phyloP scores from a whole-genome alignment of 257 asterid genomes.

The Ehretia macrophylla region DNA sequence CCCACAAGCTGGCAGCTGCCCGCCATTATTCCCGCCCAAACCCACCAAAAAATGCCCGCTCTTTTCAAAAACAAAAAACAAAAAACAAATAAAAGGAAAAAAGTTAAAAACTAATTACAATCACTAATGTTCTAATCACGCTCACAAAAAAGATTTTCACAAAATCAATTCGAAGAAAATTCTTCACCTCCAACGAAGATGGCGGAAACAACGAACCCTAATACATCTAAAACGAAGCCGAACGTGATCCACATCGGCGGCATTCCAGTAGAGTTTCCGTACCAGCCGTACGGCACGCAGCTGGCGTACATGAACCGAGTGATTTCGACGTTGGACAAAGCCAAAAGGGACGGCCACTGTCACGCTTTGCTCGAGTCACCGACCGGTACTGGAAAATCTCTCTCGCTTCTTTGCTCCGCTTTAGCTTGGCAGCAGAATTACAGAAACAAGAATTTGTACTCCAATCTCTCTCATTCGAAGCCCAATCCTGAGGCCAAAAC shows the following conservation, averaged over 20 bases:
- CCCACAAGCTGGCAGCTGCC: too few species aligned
- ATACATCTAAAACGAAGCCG: conserved; percentile 1
- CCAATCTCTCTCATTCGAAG: conserved; percentile 35
- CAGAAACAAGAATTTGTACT: conserved; percentile 34
- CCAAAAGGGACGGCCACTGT: conserved; percentile 61
- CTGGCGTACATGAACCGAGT: conserved; percentile 84
- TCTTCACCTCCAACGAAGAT: neutral
- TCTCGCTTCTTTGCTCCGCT: conserved; percentile 81
- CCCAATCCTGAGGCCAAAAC: conserved; percentile 63
- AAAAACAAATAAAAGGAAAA: too few species aligned
- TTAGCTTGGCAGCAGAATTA: conserved; percentile 88
- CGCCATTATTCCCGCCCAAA: too few species aligned
- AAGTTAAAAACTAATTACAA: neutral
- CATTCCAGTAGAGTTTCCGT: conserved; percentile 84
- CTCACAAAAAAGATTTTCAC: neutral
- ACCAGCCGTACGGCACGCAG: conserved; percentile 93
- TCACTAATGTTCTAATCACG: neutral
- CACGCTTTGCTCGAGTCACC: conserved; percentile 97
- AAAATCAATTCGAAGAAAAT: neutral
- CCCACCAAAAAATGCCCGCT: too few species aligned
- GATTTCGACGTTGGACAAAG: conserved; percentile 74
- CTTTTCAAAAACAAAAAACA: too few species aligned
- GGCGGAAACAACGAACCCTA: neutral
- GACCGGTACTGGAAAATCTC: conserved; percentile 94
- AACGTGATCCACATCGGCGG: conserved; percentile 62